A percentile compares a stretch with the other conserved stretches of the same genome.
Conservation (phyloP, 75 land plant genomes). For the Pinus taeda region DNA sequence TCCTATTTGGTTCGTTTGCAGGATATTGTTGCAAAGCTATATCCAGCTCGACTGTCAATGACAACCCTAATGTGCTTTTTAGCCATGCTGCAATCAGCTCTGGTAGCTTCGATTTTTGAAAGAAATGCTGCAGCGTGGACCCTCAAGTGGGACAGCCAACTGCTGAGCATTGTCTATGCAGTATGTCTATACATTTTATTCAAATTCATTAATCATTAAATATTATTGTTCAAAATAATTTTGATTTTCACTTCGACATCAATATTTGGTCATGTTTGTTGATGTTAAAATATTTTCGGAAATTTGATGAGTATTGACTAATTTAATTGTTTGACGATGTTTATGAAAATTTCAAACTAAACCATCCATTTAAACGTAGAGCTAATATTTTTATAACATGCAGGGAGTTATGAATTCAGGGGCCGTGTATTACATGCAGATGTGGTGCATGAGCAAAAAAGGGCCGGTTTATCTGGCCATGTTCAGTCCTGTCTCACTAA, state of each 20-base stretch:
- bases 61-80: constrained; percentile 1
- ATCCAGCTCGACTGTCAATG: not conserved
- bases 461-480: constrained; percentile 72
- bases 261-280: too few species aligned
- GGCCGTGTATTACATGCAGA: constrained; percentile 57
- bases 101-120: not conserved
- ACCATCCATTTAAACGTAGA: too few species aligned
- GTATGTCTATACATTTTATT: constrained; percentile 1
- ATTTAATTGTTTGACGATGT: too few species aligned
- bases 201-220: not conserved
- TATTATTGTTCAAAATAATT: not conserved
- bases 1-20: not conserved
- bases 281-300: too few species aligned
- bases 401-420: constrained; percentile 77
- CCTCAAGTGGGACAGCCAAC: not conserved
- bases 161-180: not conserved
- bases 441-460: constrained; percentile 65
- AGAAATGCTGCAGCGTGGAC: not conserved
- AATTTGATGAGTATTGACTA: too few species aligned
- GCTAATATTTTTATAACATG: not conserved
- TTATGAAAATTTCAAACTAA: too few species aligned
- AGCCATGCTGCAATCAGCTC: not conserved
- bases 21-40: not conserved
- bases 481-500: constrained; percentile 55
- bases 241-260: not conserved